These are phyloP conservation scores for Russula lepida DNA, from an alignment of 768 basidiomycete species.

Conservation along the genomic window DNA sequence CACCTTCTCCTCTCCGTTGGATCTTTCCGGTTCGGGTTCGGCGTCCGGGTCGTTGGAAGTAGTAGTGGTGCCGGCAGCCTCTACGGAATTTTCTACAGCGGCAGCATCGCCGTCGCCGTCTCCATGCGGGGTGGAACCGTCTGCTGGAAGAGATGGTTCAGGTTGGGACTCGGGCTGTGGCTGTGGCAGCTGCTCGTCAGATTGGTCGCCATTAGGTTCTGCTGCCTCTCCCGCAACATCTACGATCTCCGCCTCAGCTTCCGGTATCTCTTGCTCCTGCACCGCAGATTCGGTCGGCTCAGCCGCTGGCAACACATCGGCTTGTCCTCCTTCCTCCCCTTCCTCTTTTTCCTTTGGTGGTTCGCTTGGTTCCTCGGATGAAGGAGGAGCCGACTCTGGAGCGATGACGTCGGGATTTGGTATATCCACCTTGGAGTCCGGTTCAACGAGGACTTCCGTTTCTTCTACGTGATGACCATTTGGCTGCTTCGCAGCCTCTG, in stretches of 20 bases:
- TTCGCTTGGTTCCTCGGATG: neutral
- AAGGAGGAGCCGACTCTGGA: neutral
- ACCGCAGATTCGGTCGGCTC: neutral
- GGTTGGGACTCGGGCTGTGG: neutral
- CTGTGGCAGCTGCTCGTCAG: neutral
- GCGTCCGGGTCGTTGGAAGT: neutral
- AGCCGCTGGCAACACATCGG: neutral
- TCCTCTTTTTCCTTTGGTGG: neutral
- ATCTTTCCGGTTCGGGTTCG: neutral
- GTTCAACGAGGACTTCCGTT: neutral
- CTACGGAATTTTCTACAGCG: neutral
- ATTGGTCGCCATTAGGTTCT: neutral
- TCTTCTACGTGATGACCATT: constrained; percentile 6
- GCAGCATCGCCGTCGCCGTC: neutral
- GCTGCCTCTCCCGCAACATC: neutral
- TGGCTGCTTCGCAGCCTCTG: neutral
- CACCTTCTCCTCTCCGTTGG: neutral
- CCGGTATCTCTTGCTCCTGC: neutral
- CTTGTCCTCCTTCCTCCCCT: neutral
- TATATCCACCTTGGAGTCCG: neutral
- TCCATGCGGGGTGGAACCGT: neutral
- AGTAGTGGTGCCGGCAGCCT: neutral
- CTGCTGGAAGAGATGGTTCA: neutral
- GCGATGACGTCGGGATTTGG: neutral
- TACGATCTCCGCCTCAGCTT: neutral